Percentiles rank a stretch among this genome's conserved stretches.
These are phyloP conservation scores for Fusarium pseudoanthophilum DNA, from an alignment of 2,329 filamentous ascomycete genomes.

Conservation along the genomic window DNA sequence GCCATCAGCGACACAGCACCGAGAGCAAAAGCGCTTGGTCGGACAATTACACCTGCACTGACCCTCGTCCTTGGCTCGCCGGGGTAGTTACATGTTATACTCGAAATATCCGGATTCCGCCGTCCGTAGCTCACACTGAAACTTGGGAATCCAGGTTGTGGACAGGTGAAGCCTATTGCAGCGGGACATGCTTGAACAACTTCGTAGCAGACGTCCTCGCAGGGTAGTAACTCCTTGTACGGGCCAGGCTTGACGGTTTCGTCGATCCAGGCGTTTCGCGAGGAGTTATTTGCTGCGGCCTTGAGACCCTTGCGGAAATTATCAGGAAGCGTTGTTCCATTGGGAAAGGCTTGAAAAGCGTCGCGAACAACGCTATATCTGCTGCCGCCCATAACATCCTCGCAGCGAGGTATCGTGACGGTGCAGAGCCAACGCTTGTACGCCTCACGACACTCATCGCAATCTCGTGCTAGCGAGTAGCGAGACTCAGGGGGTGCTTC, in stretches of 20 bases:
- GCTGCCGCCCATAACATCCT: conserved; percentile 75
- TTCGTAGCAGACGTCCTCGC: conserved; percentile 86
- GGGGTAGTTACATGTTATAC: conserved; percentile 53
- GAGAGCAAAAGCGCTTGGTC: conserved; percentile 33
- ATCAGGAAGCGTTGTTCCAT: conserved; percentile 67
- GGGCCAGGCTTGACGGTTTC: conserved; percentile 78
- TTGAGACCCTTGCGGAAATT: conserved; percentile 43
- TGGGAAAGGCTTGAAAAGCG: conserved; percentile 74
- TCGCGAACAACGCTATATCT: conserved; percentile 68
- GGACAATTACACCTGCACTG: conserved; percentile 22
- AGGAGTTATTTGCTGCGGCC: conserved; percentile 53
- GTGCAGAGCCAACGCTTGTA: conserved; percentile 98
- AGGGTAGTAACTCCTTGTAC: conserved; percentile 93
- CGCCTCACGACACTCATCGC: conserved; percentile 77
- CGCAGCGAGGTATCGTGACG: conserved; percentile 90
- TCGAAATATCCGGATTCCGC: conserved; percentile 37
- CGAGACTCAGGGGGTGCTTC: conserved; percentile 76
- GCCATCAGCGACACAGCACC: conserved; percentile 27
- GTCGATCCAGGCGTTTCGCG: conserved; percentile 80
- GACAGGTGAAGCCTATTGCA: conserved; percentile 79
- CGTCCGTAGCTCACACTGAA: conserved; percentile 52
- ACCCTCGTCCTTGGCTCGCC: conserved; percentile 50
- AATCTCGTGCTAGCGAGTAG: conserved; percentile 84
- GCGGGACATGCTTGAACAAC: conserved; percentile 88
- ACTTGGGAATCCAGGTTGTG: conserved; percentile 53